Base-by-base conservation (phyloP, 257 asterid species). In the Paraleonurus japonicus region DNA sequence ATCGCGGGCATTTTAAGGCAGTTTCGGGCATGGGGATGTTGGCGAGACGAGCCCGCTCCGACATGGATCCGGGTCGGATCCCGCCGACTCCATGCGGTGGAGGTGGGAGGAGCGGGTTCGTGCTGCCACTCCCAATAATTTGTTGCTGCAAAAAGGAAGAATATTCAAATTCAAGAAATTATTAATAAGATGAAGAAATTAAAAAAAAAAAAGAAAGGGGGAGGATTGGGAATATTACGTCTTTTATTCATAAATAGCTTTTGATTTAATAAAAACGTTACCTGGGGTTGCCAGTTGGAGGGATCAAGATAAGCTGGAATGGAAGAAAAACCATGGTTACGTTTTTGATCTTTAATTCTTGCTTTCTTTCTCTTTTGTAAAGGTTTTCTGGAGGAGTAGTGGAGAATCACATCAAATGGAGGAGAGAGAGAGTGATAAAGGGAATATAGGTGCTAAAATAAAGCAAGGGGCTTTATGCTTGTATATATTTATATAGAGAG, bases 271-370 rank as follows among this genome's bases (percentile, higher is more conserved):
- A 11, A 32, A 55, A 65, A 71, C 48, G 12, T 4, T 4, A 89
- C 98, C 87, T 94, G 97, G 58, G 89, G 95, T 60, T 94, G 95
- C 98, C 98, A 93, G 88, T 90, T 90, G 92, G 97, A 77, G n/a
- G 95, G 84, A 93, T 93, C 97, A 87, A 90, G 96, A 82, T 94
- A 90, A 84, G 97, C 84, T 64, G 94, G 97, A 81, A 94, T 80
- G 76, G 98, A 87, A 71, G 98, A 82, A 87, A 94, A 86, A 78
- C 94, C 98, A 94, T 94, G 72, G 87, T 83, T 83, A 15, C 67
- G 80, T 58, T 39, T 3, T 43, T 79, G 93, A 81, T 88, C 78
- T 81, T 60, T 60, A 57, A 57, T 81, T 74, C 79, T 70, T 32
- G 0, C 6, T 32, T 77, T 73, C 80, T 70, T 78, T 84, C 90